phyloP scores from a whole-genome alignment of 345 rosid genomes.

The Gossypium raimondii region DNA sequence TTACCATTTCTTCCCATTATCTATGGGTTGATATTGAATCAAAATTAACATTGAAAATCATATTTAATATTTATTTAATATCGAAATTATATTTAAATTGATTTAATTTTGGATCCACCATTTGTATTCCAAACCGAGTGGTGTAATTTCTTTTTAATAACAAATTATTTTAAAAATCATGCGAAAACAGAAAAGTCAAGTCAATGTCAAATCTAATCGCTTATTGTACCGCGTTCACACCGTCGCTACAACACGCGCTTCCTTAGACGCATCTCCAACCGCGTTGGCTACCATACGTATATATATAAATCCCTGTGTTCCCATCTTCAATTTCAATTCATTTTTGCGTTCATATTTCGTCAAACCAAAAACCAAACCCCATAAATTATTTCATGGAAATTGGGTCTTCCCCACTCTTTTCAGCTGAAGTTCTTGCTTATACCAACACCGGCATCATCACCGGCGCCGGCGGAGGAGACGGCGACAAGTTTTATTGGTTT shows the following conservation, averaged over 20 bases:
- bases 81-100: background rate
- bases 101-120: background rate
- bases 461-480: too few relatives aligned
- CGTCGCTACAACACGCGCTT: background rate
- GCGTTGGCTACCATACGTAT: background rate
- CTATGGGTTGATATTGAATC: too few relatives aligned
- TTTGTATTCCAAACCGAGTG: background rate
- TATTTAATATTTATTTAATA: too few relatives aligned
- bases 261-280: background rate
- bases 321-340: background rate
- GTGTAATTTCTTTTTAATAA: background rate
- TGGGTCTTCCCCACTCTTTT: background rate
- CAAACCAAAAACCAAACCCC: background rate
- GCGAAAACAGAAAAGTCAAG: background rate
- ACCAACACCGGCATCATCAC: background rate
- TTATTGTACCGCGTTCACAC: background rate
- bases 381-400: background rate
- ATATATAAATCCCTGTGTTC: background rate
- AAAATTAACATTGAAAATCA: too few relatives aligned
- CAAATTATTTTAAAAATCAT: background rate
- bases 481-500: background rate
- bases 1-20: too few relatives aligned
- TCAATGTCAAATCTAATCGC: background rate
- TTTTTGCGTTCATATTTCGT: background rate
- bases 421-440: background rate